Base-by-base conservation (phyloP, 1,139 yeast species). In the Pichia sp. region DNA sequence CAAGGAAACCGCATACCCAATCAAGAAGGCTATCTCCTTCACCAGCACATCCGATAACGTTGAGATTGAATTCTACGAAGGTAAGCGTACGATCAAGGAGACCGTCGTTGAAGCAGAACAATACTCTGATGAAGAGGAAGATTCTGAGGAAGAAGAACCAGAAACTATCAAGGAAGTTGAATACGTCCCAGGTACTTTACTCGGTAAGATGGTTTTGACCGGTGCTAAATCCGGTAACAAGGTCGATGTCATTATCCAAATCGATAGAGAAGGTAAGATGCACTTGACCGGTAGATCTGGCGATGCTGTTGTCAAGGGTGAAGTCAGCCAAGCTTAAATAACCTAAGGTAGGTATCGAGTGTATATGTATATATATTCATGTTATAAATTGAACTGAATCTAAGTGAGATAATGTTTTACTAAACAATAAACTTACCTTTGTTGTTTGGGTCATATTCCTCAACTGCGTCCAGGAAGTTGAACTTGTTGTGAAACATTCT, bases 1-100 rank as follows among this genome's bases (percentile, higher is more conserved):
- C 43, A 74, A 80, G 34, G 93, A 87, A 66, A 85, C 98, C 38
- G 86, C 96, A 23, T 77, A 80, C 62, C 99, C 99, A 48, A 83
- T 85, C 58, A 84, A 87, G 64, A 85, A 81, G 64, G 66, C 87
- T 20, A 53, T 83, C 43, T 67, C 74, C 40, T 71, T 88, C 45
- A 68, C 75, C 48, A 77, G 80, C 51, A 81, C 71, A 39, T 69
- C 83, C 33, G 75, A 77, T 44, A 74, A 77, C 45, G 83, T 78
- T 29, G 66, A 74, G 37, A 60, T 91, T 43, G 78, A 79, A 56
- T 72, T 91, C 49, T 84, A 70, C 59, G 97, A 93, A 67, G 96
- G 95, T 58, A 77, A 77, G 55, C 72, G 82, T 55, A 74, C 81
- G 47, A 67, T 88, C 52, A 78, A 79, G 61, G 93, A 85, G 63